Evolutionary conservation across 2,329 filamentous ascomycete species (phyloP).

Genomic region (Fusarium anguioides): DNA sequence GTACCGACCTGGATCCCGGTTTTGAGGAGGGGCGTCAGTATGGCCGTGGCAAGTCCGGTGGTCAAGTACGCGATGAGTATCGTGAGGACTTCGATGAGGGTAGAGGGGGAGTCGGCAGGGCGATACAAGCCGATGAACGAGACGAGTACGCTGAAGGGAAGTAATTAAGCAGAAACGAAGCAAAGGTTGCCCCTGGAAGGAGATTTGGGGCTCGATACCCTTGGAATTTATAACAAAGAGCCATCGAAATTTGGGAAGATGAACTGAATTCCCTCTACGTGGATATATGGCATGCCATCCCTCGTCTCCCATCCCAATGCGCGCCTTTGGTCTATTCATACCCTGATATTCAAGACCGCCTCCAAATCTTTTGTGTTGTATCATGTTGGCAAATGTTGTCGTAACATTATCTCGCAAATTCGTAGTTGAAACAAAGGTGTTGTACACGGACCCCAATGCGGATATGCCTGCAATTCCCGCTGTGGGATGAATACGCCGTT

Average conservation of each 20-base stretch:
- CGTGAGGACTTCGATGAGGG: constrained; percentile 97
- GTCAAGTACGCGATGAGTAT: constrained; percentile 97
- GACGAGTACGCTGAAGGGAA: constrained; percentile 54
- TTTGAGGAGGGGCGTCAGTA: constrained; percentile 98
- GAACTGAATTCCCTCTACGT: constrained; percentile 16
- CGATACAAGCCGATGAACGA: constrained; percentile 68
- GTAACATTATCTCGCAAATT: constrained; percentile 37
- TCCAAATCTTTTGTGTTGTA: constrained; percentile 11
- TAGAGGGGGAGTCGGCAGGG: constrained; percentile 86
- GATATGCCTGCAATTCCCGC: constrained; percentile 35
- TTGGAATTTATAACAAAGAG: constrained; percentile 25
- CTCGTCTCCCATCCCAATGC: background rate
- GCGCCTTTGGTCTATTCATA: constrained; percentile 39
- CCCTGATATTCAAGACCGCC: constrained; percentile 21
- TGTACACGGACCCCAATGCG: constrained; percentile 44
- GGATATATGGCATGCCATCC: constrained; percentile 3
- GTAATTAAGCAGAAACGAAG: constrained; percentile 25
- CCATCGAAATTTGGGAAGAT: constrained; percentile 10
- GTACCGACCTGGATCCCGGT: constrained; percentile 94
- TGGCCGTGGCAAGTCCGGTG: constrained; percentile 92
- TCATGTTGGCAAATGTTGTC: constrained; percentile 27
- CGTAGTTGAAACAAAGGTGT: constrained; percentile 45
- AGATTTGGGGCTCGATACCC: constrained; percentile 43
- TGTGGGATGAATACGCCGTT: constrained; percentile 40
- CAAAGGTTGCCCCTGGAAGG: background rate